A percentile compares a stretch with the other conserved stretches of the same genome.
These are phyloP conservation scores for Puccinia hordei DNA, from an alignment of 1,284 basidiomycete species.

Conservation along the genomic window DNA sequence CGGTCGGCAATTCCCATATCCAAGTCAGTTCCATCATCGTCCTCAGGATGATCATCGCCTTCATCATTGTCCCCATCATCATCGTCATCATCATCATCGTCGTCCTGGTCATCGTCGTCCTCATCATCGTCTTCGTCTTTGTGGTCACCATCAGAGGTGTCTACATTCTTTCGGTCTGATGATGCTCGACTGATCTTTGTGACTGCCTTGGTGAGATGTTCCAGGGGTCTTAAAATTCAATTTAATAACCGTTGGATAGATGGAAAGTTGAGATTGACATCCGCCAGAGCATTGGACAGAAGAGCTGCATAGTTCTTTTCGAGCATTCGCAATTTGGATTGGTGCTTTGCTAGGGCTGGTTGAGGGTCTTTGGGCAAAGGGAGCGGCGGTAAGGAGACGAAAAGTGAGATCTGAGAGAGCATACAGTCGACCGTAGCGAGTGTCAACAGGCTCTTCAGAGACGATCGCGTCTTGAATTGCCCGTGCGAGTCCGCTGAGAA, in stretches of 20 bases:
- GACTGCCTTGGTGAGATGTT: slow-evolving; percentile 90
- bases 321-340: slow-evolving; percentile 94
- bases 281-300: slow-evolving; percentile 82
- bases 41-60: slow-evolving; percentile 56
- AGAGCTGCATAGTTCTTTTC: slow-evolving; percentile 94
- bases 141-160: slow-evolving; percentile 52
- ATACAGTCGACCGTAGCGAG: slow-evolving; percentile 82
- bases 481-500: slow-evolving; percentile 83
- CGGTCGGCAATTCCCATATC: slow-evolving; percentile 60
- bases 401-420: slow-evolving; percentile 85
- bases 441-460: slow-evolving; percentile 70
- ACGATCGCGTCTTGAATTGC: slow-evolving; percentile 77
- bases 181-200: slow-evolving; percentile 87
- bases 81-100: slow-evolving; percentile 60
- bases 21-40: slow-evolving; percentile 59
- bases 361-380: slow-evolving; percentile 64
- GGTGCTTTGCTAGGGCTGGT: slow-evolving; percentile 69
- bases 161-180: slow-evolving; percentile 67
- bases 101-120: slow-evolving; percentile 60
- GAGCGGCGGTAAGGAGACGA: slow-evolving; percentile 77
- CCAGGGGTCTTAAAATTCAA: slow-evolving; percentile 82
- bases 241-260: slow-evolving; percentile 82
- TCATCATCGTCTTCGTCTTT: slow-evolving; percentile 58
- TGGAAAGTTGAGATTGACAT: slow-evolving; percentile 94
- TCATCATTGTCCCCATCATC: slow-evolving; percentile 61